These are phyloP conservation scores for Globisporangium paroecandrum DNA, from an alignment of 352 stramenopile species.

Conservation along the genomic window DNA sequence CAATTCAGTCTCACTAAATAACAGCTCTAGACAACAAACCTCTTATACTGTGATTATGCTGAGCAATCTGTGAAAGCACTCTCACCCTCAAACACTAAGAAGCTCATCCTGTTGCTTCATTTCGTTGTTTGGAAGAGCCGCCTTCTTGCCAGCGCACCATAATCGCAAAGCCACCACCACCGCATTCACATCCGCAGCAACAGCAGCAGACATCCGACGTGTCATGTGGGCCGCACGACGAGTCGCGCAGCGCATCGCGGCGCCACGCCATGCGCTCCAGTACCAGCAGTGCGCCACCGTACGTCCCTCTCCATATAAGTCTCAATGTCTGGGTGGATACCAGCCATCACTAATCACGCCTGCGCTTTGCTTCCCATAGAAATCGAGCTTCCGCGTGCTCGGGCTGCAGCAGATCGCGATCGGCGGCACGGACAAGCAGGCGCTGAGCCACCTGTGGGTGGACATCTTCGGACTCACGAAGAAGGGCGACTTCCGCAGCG, in stretches of 20 bases:
- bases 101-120: neutral
- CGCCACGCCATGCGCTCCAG: slow-evolving; percentile 11
- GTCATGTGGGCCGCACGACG: slow-evolving; percentile 5
- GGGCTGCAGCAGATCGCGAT: slow-evolving; percentile 98
- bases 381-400: slow-evolving; percentile 91
- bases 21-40: too few relatives aligned
- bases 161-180: neutral
- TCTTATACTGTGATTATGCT: too few relatives aligned
- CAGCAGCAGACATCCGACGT: neutral
- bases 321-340: neutral
- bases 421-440: slow-evolving; percentile 86
- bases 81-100: neutral
- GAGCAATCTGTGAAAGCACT: too few relatives aligned
- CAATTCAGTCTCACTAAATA: too few relatives aligned
- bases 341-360: neutral
- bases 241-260: slow-evolving; percentile 7
- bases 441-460: slow-evolving; percentile 84
- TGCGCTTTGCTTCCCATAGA: slow-evolving; percentile 15
- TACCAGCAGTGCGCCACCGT: slow-evolving; percentile 23
- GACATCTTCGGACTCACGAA: slow-evolving; percentile 76
- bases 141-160: neutral
- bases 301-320: neutral
- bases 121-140: neutral
- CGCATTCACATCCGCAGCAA: neutral
- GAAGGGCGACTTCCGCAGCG: slow-evolving; percentile 65